phyloP scores from a whole-genome alignment of 805 yeast genomes.

The Ogataea parapolymorpha region DNA sequence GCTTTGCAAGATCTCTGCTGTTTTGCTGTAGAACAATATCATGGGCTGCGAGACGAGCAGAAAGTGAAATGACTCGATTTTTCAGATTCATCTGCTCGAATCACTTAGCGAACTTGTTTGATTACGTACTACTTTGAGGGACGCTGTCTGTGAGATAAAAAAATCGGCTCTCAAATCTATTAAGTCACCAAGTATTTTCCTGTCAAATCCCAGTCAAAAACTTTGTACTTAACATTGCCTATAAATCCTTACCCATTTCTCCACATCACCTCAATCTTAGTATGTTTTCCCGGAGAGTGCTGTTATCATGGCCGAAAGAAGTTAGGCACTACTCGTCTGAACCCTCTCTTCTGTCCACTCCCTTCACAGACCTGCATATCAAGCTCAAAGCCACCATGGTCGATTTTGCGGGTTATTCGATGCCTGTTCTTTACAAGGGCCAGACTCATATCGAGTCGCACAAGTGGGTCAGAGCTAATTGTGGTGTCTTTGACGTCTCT shows the following conservation, averaged over 20 bases:
- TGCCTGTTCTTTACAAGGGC: slow-evolving; percentile 88
- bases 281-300: slow-evolving; percentile 3
- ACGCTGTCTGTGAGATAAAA: not conserved
- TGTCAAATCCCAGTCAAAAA: not conserved
- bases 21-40: slow-evolving; percentile 20
- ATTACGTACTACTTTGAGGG: not conserved
- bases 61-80: too few species aligned
- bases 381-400: slow-evolving; percentile 86
- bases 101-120: not conserved
- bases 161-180: not conserved
- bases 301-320: not conserved
- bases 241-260: not conserved
- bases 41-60: too few species aligned
- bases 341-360: slow-evolving; percentile 51
- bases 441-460: slow-evolving; percentile 92
- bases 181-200: slow-evolving; percentile 2
- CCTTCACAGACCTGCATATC: slow-evolving; percentile 77
- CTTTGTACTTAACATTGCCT: not conserved
- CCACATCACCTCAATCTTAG: not conserved
- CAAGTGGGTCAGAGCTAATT: slow-evolving; percentile 84
- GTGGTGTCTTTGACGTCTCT: slow-evolving; percentile 93
- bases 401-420: slow-evolving; percentile 92
- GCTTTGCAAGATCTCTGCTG: slow-evolving; percentile 66
- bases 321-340: slow-evolving; percentile 19
- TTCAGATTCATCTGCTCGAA: too few species aligned